Evolutionary conservation across 2,329 filamentous ascomycete species (phyloP).

Genomic region (Aspergillus sp.): DNA sequence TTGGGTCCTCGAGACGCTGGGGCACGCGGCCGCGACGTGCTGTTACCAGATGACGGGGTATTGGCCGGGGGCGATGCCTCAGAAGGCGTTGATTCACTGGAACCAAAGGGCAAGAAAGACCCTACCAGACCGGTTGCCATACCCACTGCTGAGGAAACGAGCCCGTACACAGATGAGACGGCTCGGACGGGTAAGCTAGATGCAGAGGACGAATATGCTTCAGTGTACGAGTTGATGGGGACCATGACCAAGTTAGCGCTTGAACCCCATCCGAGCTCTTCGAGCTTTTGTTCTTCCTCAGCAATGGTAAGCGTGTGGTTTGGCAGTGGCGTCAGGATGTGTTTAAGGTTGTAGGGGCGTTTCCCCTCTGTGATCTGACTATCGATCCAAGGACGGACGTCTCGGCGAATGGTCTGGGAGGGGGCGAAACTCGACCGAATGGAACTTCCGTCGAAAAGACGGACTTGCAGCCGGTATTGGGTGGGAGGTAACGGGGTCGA

Average conservation of each 20-base stretch:
- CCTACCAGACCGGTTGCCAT: slow-evolving; percentile 44
- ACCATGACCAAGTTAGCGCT: slow-evolving; percentile 81
- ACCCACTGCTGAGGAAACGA: slow-evolving; percentile 45
- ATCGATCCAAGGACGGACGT: slow-evolving; percentile 78
- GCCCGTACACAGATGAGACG: slow-evolving; percentile 40
- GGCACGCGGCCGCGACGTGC: slow-evolving; percentile 14
- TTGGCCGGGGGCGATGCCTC: slow-evolving; percentile 7
- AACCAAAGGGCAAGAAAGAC: slow-evolving; percentile 40
- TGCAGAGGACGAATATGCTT: slow-evolving; percentile 53
- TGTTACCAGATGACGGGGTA: slow-evolving; percentile 6
- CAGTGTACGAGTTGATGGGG: slow-evolving; percentile 62
- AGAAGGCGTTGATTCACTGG: slow-evolving; percentile 25
- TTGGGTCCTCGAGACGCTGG: slow-evolving; percentile 30
- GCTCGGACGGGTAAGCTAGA: slow-evolving; percentile 42
- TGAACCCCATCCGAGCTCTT: slow-evolving; percentile 70
- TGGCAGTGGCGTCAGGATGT: slow-evolving; percentile 75
- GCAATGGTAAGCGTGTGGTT: slow-evolving; percentile 70
- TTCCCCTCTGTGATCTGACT: slow-evolving; percentile 56
- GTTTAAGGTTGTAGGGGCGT: slow-evolving; percentile 76
- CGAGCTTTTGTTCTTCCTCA: slow-evolving; percentile 69
- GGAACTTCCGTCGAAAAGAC: slow-evolving; percentile 80
- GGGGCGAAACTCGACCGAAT: slow-evolving; percentile 71
- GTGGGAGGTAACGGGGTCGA: slow-evolving; percentile 22
- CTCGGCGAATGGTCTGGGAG: slow-evolving; percentile 58
- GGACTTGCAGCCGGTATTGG: slow-evolving; percentile 68